These are phyloP conservation scores for Symbiotaphrina buchneri DNA, from an alignment of 495 filamentous ascomycete species.

Conservation along the genomic window DNA sequence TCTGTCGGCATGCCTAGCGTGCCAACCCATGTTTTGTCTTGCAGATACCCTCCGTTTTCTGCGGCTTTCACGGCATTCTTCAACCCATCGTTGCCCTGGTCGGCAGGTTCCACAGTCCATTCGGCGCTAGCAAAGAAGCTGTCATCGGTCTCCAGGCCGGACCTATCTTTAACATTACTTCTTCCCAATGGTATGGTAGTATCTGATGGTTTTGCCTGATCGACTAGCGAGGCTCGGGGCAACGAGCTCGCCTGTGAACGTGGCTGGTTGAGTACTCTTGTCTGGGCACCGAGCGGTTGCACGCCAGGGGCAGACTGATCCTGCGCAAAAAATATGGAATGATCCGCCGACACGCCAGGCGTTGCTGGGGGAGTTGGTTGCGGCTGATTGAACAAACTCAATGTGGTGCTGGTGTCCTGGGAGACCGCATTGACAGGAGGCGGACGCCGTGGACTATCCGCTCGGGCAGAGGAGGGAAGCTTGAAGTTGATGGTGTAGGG, in stretches of 20 bases:
- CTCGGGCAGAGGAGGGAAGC: conserved; percentile 12
- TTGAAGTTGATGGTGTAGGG: conserved; percentile 75
- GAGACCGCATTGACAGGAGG: conserved; percentile 8
- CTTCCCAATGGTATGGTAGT: conserved; percentile 24
- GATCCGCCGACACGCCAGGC: conserved; percentile 36
- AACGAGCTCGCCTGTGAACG: conserved; percentile 40
- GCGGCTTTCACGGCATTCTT: conserved; percentile 70
- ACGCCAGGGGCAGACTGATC: too few species aligned
- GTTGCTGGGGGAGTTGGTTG: conserved; percentile 26
- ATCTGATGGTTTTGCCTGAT: conserved; percentile 26
- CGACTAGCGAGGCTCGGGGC: conserved; percentile 48
- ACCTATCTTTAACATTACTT: conserved; percentile 13
- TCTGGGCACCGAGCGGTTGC: too few species aligned
- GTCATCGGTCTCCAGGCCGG: conserved; percentile 17
- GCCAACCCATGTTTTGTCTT: conserved; percentile 68
- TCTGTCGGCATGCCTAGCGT: conserved; percentile 85
- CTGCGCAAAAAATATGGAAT: conserved; percentile 44
- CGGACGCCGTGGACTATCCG: conserved; percentile 10
- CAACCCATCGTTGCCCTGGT: conserved; percentile 80
- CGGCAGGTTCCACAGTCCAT: conserved; percentile 66
- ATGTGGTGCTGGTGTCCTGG: conserved; percentile 10
- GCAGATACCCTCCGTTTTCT: conserved; percentile 20
- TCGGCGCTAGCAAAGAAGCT: conserved; percentile 35
- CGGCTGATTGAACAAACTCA: conserved; percentile 11
- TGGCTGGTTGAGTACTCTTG: conserved; percentile 63